Evolutionary conservation across 1,139 yeast genomes (phyloP).

Genomic region (Entelexis paramagnoliae): DNA sequence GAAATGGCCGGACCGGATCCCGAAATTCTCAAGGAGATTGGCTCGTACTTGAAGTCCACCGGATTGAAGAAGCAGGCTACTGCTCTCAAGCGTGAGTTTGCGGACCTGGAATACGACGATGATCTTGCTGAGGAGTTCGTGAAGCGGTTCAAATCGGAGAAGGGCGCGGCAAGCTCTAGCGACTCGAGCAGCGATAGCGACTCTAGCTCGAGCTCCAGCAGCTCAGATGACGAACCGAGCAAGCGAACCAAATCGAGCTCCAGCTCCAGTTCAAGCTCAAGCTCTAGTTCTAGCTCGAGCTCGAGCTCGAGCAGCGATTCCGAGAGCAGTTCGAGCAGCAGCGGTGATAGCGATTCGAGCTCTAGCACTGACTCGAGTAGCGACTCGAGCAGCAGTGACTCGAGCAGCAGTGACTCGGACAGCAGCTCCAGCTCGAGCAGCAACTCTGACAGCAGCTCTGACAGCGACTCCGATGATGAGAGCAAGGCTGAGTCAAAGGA

Average conservation of each 20-base stretch:
- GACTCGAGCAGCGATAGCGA: slow-evolving; percentile 21
- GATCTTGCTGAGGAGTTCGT: slow-evolving; percentile 18
- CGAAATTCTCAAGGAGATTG: slow-evolving; percentile 26
- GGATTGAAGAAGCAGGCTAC: slow-evolving; percentile 27
- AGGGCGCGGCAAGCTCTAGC: slow-evolving; percentile 10
- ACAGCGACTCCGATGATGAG: not conserved
- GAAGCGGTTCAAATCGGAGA: slow-evolving; percentile 22
- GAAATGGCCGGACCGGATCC: slow-evolving; percentile 20
- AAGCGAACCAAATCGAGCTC: slow-evolving; percentile 24
- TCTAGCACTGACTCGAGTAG: slow-evolving; percentile 13
- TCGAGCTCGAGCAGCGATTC: slow-evolving; percentile 23
- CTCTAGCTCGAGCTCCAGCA: slow-evolving; percentile 23
- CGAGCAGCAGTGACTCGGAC: slow-evolving; percentile 5
- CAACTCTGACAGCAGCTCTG: slow-evolving; percentile 4
- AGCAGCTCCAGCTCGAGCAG: slow-evolving; percentile 4
- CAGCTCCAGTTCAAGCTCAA: slow-evolving; percentile 25
- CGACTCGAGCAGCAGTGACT: slow-evolving; percentile 16
- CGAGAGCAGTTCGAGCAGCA: slow-evolving; percentile 22
- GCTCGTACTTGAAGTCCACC: slow-evolving; percentile 23
- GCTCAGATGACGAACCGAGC: slow-evolving; percentile 23
- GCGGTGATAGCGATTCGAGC: not conserved
- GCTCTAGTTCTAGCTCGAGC: slow-evolving; percentile 23
- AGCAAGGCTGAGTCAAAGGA: not conserved
- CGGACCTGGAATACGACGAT: slow-evolving; percentile 24
- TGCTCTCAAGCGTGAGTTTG: slow-evolving; percentile 25